Base-by-base conservation (phyloP, 2,329 filamentous ascomycete species). In the Lizonia empirigonia region DNA sequence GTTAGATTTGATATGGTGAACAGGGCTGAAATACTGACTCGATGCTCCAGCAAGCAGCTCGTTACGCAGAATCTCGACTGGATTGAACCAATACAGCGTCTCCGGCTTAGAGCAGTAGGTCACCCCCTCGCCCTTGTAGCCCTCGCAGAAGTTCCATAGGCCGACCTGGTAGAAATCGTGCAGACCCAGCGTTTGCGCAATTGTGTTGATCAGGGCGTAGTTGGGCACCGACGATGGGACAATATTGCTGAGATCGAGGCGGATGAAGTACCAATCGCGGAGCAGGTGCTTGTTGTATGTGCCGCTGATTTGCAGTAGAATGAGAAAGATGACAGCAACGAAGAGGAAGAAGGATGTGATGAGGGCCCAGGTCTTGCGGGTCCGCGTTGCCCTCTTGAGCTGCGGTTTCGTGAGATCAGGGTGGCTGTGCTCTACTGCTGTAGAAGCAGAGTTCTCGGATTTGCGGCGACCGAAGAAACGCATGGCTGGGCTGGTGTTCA, bases 151-250 rank as follows among this genome's bases (percentile, higher is more conserved):
- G 53, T 86, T 88, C 93, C 93, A 97, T 32, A 97, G 76, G 5
- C 92, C 92, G 22, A 96, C 89, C 65, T 91, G 89, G 74, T 97
- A 97, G 75, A 96, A 97, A 74, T 97, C 93, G 71, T 96, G 91
- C 39, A 97, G 80, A 23, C 92, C 93, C 45, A 97, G 79, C 18
- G 88, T 90, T 42, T 90, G 86, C 4, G 91, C 91, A 59, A 96
- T 91, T 36, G 86, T 91, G 77, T 96, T 96, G 74, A 96, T 88
- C 36, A 96, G 80, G 19, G 81, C 76, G 8, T 85, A 85, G 69
- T 91, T 88, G 33, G 88, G 87, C 13, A 90, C 82, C 5, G 83
- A 85, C 26, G 84, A 78, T 0, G 89, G 88, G 49, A 96, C 87
- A 69, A 97, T 88, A 65, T 95, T 83, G 61, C 89, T 84, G 39